Percentiles rank a stretch among this genome's conserved stretches.
phyloP scores from a whole-genome alignment of 1,284 basidiomycete species.

The Leccinum pachyderme region DNA sequence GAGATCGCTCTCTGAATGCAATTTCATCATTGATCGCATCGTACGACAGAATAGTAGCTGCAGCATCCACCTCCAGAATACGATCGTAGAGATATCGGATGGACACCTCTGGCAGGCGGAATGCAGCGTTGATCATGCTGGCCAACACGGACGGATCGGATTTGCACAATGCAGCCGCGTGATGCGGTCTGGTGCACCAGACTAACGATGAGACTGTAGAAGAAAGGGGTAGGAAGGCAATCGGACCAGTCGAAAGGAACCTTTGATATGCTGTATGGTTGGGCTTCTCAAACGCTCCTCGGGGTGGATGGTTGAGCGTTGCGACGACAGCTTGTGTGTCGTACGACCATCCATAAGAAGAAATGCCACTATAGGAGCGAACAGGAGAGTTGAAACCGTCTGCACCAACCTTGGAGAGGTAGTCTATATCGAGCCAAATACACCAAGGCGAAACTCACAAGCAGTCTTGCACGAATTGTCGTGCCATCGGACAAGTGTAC shows the following conservation, averaged over 20 bases:
- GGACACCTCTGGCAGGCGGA: slow-evolving; percentile 80
- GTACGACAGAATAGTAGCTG: slow-evolving; percentile 43
- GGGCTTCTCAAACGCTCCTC: slow-evolving; percentile 53
- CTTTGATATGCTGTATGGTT: slow-evolving; percentile 91
- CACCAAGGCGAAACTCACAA: slow-evolving; percentile 50
- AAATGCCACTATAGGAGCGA: slow-evolving; percentile 81
- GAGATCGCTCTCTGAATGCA: slow-evolving; percentile 64
- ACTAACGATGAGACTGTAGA: slow-evolving; percentile 84
- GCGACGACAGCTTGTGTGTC: slow-evolving; percentile 89
- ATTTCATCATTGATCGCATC: slow-evolving; percentile 58
- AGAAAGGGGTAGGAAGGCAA: slow-evolving; percentile 90
- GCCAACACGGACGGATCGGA: slow-evolving; percentile 67
- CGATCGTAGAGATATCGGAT: slow-evolving; percentile 67
- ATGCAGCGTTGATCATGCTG: slow-evolving; percentile 87
- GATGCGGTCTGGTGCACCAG: slow-evolving; percentile 86
- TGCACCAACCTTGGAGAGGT: slow-evolving; percentile 73
- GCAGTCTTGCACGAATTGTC: slow-evolving; percentile 63
- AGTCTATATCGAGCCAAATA: slow-evolving; percentile 14
- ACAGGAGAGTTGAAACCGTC: slow-evolving; percentile 97
- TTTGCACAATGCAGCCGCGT: slow-evolving; percentile 74
- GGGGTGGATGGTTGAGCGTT: slow-evolving; percentile 73
- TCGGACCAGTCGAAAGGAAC: slow-evolving; percentile 93
- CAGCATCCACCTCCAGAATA: slow-evolving; percentile 52
- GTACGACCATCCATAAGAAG: slow-evolving; percentile 92
- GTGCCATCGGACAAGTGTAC: slow-evolving; percentile 66